Conservation (phyloP, 768 basidiomycete species). For the Lentinula sp. region DNA sequence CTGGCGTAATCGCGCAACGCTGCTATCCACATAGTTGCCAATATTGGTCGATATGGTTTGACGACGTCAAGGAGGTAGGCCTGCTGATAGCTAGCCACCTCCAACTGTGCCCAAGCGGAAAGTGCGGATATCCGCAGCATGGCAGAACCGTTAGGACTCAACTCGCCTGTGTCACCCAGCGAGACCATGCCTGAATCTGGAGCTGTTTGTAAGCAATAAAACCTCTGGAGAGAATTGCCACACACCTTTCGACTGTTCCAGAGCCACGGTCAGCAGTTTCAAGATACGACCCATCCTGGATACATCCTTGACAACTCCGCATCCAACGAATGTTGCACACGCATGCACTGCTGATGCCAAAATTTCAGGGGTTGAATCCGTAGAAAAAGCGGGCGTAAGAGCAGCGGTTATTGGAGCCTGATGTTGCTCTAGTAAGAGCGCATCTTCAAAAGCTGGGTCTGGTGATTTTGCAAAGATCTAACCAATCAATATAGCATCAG, state of each 20-base stretch:
- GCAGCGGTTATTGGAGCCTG: slow-evolving; percentile 98
- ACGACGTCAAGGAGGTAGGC: slow-evolving; percentile 76
- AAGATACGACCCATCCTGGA: slow-evolving; percentile 90
- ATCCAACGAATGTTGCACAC: slow-evolving; percentile 93
- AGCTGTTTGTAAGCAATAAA: neutral
- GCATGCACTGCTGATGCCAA: slow-evolving; percentile 87
- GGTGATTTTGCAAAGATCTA: slow-evolving; percentile 83
- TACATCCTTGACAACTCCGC: slow-evolving; percentile 89
- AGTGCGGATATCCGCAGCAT: slow-evolving; percentile 91
- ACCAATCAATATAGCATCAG: neutral
- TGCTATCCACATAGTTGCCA: slow-evolving; percentile 85
- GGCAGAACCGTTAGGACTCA: slow-evolving; percentile 91
- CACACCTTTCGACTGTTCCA: slow-evolving; percentile 87
- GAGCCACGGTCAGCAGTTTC: slow-evolving; percentile 78
- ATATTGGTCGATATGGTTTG: slow-evolving; percentile 65
- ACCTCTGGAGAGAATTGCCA: neutral
- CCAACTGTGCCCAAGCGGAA: slow-evolving; percentile 93
- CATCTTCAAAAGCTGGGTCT: slow-evolving; percentile 90
- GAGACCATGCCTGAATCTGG: slow-evolving; percentile 79
- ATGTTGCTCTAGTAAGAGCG: slow-evolving; percentile 89
- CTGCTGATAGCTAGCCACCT: slow-evolving; percentile 71
- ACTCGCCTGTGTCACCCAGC: slow-evolving; percentile 78
- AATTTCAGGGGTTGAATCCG: slow-evolving; percentile 94
- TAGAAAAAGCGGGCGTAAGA: slow-evolving; percentile 91
- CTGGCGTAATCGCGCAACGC: slow-evolving; percentile 89